Percentiles rank a stretch among this genome's conserved stretches.
Evolutionary conservation across 106 monocot genomes (phyloP).

Genomic region (Iris macrosiphon): DNA sequence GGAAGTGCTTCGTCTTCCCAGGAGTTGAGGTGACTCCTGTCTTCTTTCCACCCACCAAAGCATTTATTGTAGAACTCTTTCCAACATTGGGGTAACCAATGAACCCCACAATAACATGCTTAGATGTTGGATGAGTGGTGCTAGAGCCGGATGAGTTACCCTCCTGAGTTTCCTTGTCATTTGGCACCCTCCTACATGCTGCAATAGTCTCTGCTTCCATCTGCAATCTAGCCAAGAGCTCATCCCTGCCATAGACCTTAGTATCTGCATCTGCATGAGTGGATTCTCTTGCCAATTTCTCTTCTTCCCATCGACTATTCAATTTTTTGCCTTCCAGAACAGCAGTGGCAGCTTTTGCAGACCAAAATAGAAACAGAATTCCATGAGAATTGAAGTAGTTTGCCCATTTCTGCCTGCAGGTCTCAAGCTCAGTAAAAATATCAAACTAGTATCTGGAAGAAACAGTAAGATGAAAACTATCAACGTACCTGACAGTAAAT

Average conservation of each 20-base stretch:
- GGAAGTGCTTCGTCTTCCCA: slow-evolving; percentile 97
- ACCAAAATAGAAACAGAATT: slow-evolving; percentile 87
- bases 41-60: slow-evolving; percentile 76
- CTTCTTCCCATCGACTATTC: slow-evolving; percentile 21
- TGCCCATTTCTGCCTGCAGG: slow-evolving; percentile 76
- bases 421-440: background rate
- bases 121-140: slow-evolving; percentile 11
- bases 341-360: slow-evolving; percentile 87
- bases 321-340: slow-evolving; percentile 57
- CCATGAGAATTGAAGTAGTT: slow-evolving; percentile 63
- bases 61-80: slow-evolving; percentile 96
- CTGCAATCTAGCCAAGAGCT: slow-evolving; percentile 73
- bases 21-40: slow-evolving; percentile 95
- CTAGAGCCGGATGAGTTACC: slow-evolving; percentile 12
- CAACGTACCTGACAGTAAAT: slow-evolving; percentile 45
- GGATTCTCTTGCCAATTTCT: slow-evolving; percentile 18
- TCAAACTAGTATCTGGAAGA: background rate
- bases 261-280: slow-evolving; percentile 29
- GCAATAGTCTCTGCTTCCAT: slow-evolving; percentile 69
- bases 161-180: slow-evolving; percentile 3
- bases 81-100: slow-evolving; percentile 98
- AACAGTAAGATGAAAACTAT: background rate
- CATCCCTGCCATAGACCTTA: slow-evolving; percentile 69
- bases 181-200: slow-evolving; percentile 13
- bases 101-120: slow-evolving; percentile 89